A percentile compares a stretch with the other conserved stretches of the same genome.
phyloP scores from a whole-genome alignment of 768 basidiomycete genomes.

The Rhizopogon roseolus region DNA sequence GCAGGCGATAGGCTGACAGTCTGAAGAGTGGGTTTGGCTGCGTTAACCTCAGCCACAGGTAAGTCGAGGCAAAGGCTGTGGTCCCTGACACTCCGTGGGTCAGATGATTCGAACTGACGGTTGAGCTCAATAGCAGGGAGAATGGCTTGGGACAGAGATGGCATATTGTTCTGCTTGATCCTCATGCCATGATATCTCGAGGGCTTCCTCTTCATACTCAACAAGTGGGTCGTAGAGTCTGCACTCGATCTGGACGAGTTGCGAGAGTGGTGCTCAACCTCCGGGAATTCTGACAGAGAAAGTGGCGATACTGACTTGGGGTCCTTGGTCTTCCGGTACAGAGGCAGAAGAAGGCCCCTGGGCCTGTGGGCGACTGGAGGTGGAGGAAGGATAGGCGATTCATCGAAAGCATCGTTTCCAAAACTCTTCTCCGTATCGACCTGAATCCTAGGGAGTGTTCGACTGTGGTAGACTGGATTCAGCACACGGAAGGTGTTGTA shows the following conservation, averaged over 20 bases:
- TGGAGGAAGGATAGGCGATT: constrained; percentile 12
- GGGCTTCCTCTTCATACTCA: constrained; percentile 6
- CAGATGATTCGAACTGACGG: constrained; percentile 8
- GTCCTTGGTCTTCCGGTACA: background rate
- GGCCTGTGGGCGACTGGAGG: constrained; percentile 4
- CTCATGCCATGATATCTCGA: constrained; percentile 3
- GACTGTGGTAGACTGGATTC: constrained; percentile 42
- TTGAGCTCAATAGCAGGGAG: constrained; percentile 6
- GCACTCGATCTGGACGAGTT: constrained; percentile 12
- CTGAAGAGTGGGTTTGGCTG: background rate
- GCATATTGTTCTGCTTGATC: background rate
- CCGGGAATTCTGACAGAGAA: constrained; percentile 1
- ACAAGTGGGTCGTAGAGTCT: constrained; percentile 13
- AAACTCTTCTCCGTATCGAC: constrained; percentile 15
- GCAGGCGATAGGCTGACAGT: constrained; percentile 1
- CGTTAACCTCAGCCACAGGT: background rate
- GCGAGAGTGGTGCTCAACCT: constrained; percentile 5
- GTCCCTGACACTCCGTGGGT: constrained; percentile 6
- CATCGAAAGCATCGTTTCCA: constrained; percentile 17
- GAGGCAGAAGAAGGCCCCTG: background rate
- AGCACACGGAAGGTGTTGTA: constrained; percentile 66
- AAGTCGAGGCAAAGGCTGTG: constrained; percentile 4
- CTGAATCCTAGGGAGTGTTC: background rate
- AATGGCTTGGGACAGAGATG: background rate
- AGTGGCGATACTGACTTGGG: background rate